Evolutionary conservation across 2,329 filamentous ascomycete genomes (phyloP).

Genomic region (Huntiella savannae): DNA sequence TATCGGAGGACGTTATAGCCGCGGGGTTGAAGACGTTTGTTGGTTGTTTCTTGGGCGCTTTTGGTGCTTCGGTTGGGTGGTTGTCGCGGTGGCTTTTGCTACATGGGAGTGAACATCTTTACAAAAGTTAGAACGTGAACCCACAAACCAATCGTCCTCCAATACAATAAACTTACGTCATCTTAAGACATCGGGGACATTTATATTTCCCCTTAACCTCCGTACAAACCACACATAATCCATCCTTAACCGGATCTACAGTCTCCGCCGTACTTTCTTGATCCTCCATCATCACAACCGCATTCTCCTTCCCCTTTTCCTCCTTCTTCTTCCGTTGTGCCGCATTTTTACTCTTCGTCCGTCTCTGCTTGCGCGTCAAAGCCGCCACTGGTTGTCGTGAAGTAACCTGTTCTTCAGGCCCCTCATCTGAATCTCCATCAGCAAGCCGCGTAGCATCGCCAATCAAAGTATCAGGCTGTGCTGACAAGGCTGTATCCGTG

Average conservation of each 20-base stretch:
- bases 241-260: not conserved
- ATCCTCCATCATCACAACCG: not conserved
- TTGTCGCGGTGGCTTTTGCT: constrained; percentile 32
- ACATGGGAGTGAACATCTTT: constrained; percentile 40
- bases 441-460: too few species aligned
- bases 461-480: too few species aligned
- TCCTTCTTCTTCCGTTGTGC: not conserved
- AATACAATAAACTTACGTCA: constrained; percentile 30
- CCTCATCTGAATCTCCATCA: not conserved
- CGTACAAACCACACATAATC: constrained; percentile 33
- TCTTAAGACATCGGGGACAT: constrained; percentile 36
- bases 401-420: constrained; percentile 5
- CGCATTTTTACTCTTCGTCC: constrained; percentile 6
- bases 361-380: constrained; percentile 8
- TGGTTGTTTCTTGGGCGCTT: constrained; percentile 14
- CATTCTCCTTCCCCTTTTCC: not conserved
- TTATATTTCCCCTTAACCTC: constrained; percentile 38
- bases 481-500: too few species aligned
- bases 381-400: constrained; percentile 6
- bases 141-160: not conserved
- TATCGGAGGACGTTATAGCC: constrained; percentile 7
- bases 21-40: constrained; percentile 8
- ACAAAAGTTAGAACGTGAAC: constrained; percentile 7
- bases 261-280: not conserved
- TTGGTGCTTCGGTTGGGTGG: constrained; percentile 25